A percentile compares a stretch with the other conserved stretches of the same genome.
These are phyloP conservation scores for Talaromyces sp. DNA, from an alignment of 2,329 filamentous ascomycete species.

Conservation along the genomic window DNA sequence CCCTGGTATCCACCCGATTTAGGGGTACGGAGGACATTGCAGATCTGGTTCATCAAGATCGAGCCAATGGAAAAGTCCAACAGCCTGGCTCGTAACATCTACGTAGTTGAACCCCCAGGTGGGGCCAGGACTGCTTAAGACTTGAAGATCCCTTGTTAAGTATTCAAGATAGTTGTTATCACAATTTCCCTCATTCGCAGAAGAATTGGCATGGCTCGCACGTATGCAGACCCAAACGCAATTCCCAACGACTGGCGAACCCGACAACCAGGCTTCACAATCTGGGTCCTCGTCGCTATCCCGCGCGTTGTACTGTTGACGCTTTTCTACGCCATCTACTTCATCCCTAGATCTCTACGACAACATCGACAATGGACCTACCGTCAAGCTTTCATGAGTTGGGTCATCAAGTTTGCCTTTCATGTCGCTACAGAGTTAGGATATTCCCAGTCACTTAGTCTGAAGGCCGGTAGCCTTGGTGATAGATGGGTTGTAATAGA, in stretches of 20 bases:
- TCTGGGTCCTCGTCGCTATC: constrained; percentile 4
- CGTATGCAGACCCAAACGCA: neutral
- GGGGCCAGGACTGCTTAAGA: neutral
- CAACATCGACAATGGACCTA: constrained; percentile 14
- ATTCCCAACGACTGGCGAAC: constrained; percentile 10
- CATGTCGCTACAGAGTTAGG: neutral
- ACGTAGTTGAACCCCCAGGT: neutral
- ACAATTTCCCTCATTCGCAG: neutral
- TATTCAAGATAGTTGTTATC: neutral
- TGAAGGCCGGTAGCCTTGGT: neutral
- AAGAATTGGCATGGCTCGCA: neutral
- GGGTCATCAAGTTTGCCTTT: neutral
- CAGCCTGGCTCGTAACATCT: neutral
- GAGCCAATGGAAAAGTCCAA: neutral
- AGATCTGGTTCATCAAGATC: neutral
- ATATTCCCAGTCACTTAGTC: neutral
- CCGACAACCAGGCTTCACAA: constrained; percentile 7
- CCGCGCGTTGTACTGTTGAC: neutral
- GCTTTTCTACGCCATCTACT: constrained; percentile 12
- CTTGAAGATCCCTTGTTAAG: neutral
- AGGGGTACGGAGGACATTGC: neutral
- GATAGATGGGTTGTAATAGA: neutral
- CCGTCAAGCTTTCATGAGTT: neutral
- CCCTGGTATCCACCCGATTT: neutral
- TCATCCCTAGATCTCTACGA: neutral